Evolutionary conservation across 2,329 filamentous ascomycete genomes (phyloP).

Genomic region (Thelonectria blattea): DNA sequence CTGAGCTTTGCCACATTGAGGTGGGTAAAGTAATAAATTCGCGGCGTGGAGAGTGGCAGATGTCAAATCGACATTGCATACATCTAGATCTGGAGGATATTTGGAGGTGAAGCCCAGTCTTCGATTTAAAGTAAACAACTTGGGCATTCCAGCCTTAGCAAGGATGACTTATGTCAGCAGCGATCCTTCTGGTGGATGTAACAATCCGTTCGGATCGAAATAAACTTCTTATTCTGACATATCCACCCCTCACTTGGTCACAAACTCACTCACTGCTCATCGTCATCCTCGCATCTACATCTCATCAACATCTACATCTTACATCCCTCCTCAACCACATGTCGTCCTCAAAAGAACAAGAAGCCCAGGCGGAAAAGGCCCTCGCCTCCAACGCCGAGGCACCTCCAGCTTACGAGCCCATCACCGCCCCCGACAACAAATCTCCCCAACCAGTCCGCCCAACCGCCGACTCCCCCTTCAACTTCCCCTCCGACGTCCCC

Average conservation of each 20-base stretch:
- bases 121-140: too few relatives aligned
- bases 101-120: neutral
- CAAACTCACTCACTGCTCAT: too few relatives aligned
- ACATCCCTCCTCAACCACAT: neutral
- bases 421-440: neutral
- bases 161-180: neutral
- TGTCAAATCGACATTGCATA: neutral
- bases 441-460: conserved; percentile 24
- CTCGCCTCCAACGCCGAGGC: neutral
- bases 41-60: neutral
- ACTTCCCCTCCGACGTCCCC: conserved; percentile 44
- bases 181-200: neutral
- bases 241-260: too few relatives aligned
- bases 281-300: too few relatives aligned
- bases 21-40: neutral
- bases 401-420: conserved; percentile 8
- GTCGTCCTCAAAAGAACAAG: conserved; percentile 11
- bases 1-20: neutral
- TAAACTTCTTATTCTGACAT: neutral
- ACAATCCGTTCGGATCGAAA: neutral
- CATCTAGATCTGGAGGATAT: neutral
- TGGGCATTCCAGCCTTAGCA: too few relatives aligned
- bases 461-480: conserved; percentile 46
- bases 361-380: conserved; percentile 10
- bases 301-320: too few relatives aligned